Conservation (phyloP, 768 basidiomycete species). For the Austroboletus eburneus region DNA sequence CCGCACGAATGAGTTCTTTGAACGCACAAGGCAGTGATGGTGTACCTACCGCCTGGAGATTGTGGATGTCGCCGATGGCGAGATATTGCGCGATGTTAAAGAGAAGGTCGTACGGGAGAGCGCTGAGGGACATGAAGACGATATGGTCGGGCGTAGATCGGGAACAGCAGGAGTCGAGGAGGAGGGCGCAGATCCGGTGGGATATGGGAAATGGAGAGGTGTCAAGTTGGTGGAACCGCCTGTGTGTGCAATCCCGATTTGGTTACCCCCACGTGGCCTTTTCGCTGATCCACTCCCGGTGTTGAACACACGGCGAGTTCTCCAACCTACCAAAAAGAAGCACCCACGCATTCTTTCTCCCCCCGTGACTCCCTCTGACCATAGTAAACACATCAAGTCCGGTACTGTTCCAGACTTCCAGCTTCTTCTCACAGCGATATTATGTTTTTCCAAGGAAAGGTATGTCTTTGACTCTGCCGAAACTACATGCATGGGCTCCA, state of each 20-base stretch:
- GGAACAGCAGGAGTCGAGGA: background rate
- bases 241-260: too few species aligned
- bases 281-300: background rate
- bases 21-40: background rate
- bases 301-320: too few species aligned
- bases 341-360: too few species aligned
- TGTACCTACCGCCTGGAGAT: slow-evolving; percentile 55
- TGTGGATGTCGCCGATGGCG: slow-evolving; percentile 55
- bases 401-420: too few species aligned
- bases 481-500: too few species aligned
- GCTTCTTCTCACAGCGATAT: too few species aligned
- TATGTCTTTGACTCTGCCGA: too few species aligned
- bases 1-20: background rate
- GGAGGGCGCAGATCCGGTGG: slow-evolving; percentile 11
- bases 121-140: slow-evolving; percentile 31
- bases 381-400: too few species aligned
- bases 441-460: too few species aligned
- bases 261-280: slow-evolving; percentile 5
- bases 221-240: slow-evolving; percentile 6
- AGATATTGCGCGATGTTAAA: slow-evolving; percentile 64
- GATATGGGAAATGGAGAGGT: slow-evolving; percentile 10
- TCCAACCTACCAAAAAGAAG: too few species aligned
- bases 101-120: slow-evolving; percentile 66
- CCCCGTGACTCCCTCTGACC: too few species aligned
- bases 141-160: slow-evolving; percentile 5